Evolutionary conservation across 129 eudicot species (phyloP).

Genomic region (Scalesia atractyloides): DNA sequence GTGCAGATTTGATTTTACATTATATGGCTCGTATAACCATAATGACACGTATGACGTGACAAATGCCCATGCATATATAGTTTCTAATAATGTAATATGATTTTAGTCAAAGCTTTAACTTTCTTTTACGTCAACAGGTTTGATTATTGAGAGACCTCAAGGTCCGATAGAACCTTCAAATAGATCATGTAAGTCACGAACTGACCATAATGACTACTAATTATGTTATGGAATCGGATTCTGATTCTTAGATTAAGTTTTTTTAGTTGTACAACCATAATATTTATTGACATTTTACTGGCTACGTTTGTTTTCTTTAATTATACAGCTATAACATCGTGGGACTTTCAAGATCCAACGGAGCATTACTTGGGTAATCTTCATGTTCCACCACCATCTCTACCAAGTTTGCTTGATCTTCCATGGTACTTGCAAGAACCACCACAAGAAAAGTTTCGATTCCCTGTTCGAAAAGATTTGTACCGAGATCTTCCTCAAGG

Average conservation of each 20-base stretch:
- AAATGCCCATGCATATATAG: too few relatives aligned
- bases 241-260: conserved; percentile 16
- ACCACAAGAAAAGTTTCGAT: conserved; percentile 62
- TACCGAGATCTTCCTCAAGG: conserved; percentile 77
- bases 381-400: conserved; percentile 56
- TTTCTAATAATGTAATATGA: too few relatives aligned
- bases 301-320: background rate
- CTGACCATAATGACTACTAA: background rate
- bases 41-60: too few relatives aligned
- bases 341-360: conserved; percentile 76
- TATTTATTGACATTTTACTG: background rate
- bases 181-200: conserved; percentile 55
- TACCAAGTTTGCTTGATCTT: conserved; percentile 65
- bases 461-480: conserved; percentile 63
- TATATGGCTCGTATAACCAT: too few relatives aligned
- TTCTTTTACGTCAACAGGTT: conserved; percentile 32
- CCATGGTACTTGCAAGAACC: conserved; percentile 83
- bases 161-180: conserved; percentile 45
- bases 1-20: too few relatives aligned
- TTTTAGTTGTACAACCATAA: background rate
- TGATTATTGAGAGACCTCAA: conserved; percentile 49
- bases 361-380: conserved; percentile 72
- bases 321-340: conserved; percentile 48
- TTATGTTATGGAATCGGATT: background rate
- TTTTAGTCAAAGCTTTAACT: background rate